Evolutionary conservation across 179 eudicot genomes (phyloP).

Genomic region (Pouteria campechiana): DNA sequence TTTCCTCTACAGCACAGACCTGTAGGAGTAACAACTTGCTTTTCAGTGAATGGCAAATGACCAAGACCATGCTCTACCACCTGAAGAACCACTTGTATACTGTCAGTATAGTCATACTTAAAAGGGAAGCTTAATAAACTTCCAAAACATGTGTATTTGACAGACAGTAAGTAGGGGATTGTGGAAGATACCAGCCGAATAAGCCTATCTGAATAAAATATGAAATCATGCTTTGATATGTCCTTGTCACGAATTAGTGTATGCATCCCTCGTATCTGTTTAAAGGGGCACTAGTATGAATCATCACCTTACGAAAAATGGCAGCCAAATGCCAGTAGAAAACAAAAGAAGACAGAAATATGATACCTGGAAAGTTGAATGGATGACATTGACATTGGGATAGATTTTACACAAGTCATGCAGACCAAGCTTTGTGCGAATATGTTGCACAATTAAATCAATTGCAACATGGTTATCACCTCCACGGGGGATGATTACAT

Average conservation of each 20-base stretch:
- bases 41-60: slow-evolving; percentile 91
- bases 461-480: slow-evolving; percentile 83
- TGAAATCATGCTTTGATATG: slow-evolving; percentile 95
- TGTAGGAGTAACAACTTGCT: slow-evolving; percentile 91
- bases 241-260: slow-evolving; percentile 75
- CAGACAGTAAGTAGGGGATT: not conserved
- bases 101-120: slow-evolving; percentile 6
- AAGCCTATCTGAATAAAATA: slow-evolving; percentile 95
- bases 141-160: not conserved
- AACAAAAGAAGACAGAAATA: slow-evolving; percentile 1
- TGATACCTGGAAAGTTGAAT: slow-evolving; percentile 71
- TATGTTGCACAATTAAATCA: slow-evolving; percentile 72
- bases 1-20: too few species aligned
- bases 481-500: slow-evolving; percentile 86
- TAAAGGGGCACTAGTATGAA: slow-evolving; percentile 3
- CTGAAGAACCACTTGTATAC: too few species aligned
- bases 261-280: slow-evolving; percentile 82
- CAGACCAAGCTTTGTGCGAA: slow-evolving; percentile 69
- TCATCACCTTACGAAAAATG: not conserved
- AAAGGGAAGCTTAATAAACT: not conserved
- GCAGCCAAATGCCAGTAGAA: slow-evolving; percentile 1
- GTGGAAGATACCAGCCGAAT: slow-evolving; percentile 73
- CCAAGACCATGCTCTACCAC: slow-evolving; percentile 97
- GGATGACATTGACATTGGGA: slow-evolving; percentile 67
- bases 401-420: slow-evolving; percentile 73